A percentile compares a stretch with the other conserved stretches of the same genome.
Evolutionary conservation across 1,139 yeast genomes (phyloP).

Genomic region (Saccharomycopsis hybrid): DNA sequence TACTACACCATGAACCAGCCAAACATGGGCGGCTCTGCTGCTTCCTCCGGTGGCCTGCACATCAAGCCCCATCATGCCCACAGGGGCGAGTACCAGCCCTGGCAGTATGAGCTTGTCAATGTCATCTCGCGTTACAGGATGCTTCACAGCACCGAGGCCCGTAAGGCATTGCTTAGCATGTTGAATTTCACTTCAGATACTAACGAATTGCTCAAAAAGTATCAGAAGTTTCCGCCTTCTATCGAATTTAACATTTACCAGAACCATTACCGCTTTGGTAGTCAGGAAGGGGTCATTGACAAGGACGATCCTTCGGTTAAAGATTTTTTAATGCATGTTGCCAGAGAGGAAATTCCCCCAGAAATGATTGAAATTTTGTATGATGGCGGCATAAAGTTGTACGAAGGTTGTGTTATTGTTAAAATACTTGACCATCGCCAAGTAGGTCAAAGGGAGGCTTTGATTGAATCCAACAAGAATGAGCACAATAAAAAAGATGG

Average conservation of each 20-base stretch:
- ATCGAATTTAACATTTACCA: conserved; percentile 85
- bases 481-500: too few relatives aligned
- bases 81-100: conserved; percentile 24
- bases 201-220: conserved; percentile 70
- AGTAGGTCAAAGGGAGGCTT: conserved; percentile 26
- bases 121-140: conserved; percentile 6
- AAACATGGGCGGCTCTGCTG: too few relatives aligned
- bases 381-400: conserved; percentile 75
- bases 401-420: conserved; percentile 83
- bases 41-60: too few relatives aligned
- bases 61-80: too few relatives aligned
- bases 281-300: conserved; percentile 73
- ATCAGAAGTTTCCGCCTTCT: conserved; percentile 73
- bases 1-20: too few relatives aligned
- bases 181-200: conserved; percentile 66
- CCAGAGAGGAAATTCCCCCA: conserved; percentile 78
- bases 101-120: conserved; percentile 19
- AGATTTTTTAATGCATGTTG: conserved; percentile 71
- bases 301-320: conserved; percentile 75
- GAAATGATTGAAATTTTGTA: conserved; percentile 83
- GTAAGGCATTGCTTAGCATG: conserved; percentile 27
- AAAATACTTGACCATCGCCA: conserved; percentile 79
- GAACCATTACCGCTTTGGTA: conserved; percentile 60
- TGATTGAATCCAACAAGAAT: conserved; percentile 1
- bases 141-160: not conserved